These are phyloP conservation scores for Puccinia hordei DNA, from an alignment of 1,284 basidiomycete species.

Conservation along the genomic window DNA sequence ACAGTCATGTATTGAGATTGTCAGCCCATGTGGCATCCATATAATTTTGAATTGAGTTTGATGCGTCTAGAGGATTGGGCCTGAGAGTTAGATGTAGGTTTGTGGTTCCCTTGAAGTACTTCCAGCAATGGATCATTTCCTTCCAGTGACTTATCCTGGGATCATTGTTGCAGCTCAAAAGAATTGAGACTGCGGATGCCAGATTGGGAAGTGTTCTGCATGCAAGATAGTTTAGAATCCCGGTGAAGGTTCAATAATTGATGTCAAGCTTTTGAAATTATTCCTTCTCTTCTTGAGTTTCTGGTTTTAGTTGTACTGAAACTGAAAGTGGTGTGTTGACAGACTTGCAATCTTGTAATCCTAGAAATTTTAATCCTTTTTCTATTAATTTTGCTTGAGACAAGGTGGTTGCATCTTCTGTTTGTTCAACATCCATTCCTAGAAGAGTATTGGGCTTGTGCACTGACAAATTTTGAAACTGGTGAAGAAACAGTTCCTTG, in stretches of 20 bases:
- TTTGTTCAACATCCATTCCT: background rate
- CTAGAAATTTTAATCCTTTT: background rate
- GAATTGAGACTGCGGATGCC: too few species aligned
- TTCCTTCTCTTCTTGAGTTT: background rate
- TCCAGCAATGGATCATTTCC: too few species aligned
- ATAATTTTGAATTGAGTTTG: background rate
- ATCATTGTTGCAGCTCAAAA: too few species aligned
- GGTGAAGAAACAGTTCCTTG: background rate
- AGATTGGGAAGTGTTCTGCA: background rate
- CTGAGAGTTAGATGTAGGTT: background rate
- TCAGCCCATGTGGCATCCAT: conserved; percentile 1
- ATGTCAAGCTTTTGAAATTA: background rate
- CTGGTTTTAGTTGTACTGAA: background rate
- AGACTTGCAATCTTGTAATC: background rate
- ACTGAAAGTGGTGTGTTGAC: background rate
- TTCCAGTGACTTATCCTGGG: too few species aligned
- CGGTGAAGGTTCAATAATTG: background rate
- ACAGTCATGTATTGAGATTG: background rate
- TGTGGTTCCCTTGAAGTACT: background rate
- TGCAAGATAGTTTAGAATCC: background rate
- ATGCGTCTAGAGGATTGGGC: background rate
- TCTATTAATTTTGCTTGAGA: background rate
- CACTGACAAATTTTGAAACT: background rate
- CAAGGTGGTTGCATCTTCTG: background rate
- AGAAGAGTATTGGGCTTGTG: background rate